Evolutionary conservation across 306 rosid genomes (phyloP), one percentile per base, ranked within the genome.

Genomic region (Styphnolobium japonicum): DNA sequence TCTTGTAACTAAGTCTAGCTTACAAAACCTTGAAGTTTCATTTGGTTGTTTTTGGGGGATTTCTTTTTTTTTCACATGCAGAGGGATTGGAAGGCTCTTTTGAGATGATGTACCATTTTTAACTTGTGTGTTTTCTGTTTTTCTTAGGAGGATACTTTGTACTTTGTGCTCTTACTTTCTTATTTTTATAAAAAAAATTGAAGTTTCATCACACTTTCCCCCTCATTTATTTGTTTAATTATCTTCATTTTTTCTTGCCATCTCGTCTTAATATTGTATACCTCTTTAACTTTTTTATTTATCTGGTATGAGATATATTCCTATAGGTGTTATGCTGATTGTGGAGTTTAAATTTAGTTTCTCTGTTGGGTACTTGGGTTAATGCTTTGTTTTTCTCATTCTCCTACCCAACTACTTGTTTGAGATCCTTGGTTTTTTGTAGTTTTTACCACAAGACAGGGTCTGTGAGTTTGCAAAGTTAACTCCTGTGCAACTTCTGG

Each of bases 391-490:
- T 52, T 68, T 61, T 76, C 36, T 69, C 51, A n/a, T 58, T 37
- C 9, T 46, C 22, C 29, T 29, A 15, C 5, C 43, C 37, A 48
- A 23, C 51, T 51, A 45, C 6, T 69, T 65, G 48, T 56, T 76
- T 83, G 18, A 77, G 77, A 62, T 34, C 60, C 14, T 15, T 63
- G 82, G 61, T n/a, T 58, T 77, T 68, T 80, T 53, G 73, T 74
- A 95, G 98, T 91, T 95, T 80, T 87, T 95, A 76, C 98, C 99
- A 3, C 99, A 95, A 83, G 99, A 95, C 81, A 88, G 97, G 85
- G 98, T 92, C 81, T 92, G 94, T 82, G 98, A 93, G 80, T 95
- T 95, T 84, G 97, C 98, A n/a, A 95, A 91, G 80, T 89, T 95
- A 80, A 86, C 91, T 87, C 96, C 98, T 42, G 89, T 93, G 67